Conservation (phyloP, 805 yeast genomes). For the Priceomyces medius region DNA sequence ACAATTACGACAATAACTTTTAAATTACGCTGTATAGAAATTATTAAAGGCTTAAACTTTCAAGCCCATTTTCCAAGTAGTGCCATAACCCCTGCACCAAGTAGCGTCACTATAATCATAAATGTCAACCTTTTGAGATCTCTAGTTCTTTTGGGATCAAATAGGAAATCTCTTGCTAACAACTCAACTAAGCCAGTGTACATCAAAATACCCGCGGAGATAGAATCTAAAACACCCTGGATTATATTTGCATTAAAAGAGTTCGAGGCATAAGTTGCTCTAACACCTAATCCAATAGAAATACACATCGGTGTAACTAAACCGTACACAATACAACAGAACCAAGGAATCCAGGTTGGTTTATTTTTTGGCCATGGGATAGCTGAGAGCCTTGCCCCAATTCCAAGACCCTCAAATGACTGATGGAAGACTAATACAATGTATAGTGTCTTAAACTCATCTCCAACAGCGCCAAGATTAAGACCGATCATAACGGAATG, state of each 20-base stretch:
- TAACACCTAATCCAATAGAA: conserved; percentile 76
- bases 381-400: conserved; percentile 30
- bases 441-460: conserved; percentile 26
- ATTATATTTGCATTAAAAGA: conserved; percentile 59
- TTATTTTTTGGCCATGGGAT: conserved; percentile 24
- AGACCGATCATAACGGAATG: conserved; percentile 34
- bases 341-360: conserved; percentile 54
- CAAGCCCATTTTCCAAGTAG: conserved; percentile 73
- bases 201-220: conserved; percentile 74
- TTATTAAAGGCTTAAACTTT: no score
- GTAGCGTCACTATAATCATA: conserved; percentile 54
- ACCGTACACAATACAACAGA: conserved; percentile 48
- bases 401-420: conserved; percentile 33
- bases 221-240: conserved; percentile 71
- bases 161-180: conserved; percentile 74
- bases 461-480: conserved; percentile 31
- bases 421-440: conserved; percentile 32
- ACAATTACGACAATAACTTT: no score
- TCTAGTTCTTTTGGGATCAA: conserved; percentile 56
- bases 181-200: conserved; percentile 78
- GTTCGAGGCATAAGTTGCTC: conserved; percentile 58
- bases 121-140: conserved; percentile 50
- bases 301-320: conserved; percentile 72
- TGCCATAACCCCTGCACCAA: conserved; percentile 79
- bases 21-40: no score